A percentile compares a stretch with the other conserved stretches of the same genome.
Evolutionary conservation across 352 stramenopile genomes (phyloP).

Genomic region (Phytophthora macrochlamydospora): DNA sequence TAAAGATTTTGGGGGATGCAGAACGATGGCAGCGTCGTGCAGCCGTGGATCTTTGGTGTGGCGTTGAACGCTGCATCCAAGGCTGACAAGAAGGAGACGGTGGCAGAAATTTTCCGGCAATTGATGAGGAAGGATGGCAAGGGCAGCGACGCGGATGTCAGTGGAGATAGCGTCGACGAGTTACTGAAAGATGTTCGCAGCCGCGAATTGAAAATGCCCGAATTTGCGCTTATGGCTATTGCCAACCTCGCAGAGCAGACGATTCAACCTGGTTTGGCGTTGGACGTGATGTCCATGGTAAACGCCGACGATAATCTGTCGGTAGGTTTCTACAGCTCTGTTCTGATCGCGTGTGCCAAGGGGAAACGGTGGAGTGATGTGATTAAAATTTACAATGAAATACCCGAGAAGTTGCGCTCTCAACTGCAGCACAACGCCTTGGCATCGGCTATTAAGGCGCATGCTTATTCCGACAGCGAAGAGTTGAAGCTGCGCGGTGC

Average conservation of each 20-base stretch:
- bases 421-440: constrained; percentile 44
- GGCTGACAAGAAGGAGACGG: constrained; percentile 60
- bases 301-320: constrained; percentile 39
- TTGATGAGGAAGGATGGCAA: constrained; percentile 55
- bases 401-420: constrained; percentile 29
- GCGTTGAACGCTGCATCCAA: constrained; percentile 69
- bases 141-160: constrained; percentile 53
- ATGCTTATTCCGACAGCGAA: constrained; percentile 44
- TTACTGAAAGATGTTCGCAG: constrained; percentile 55
- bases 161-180: constrained; percentile 45
- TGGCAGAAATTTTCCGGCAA: constrained; percentile 73
- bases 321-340: constrained; percentile 62
- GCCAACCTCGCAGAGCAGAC: constrained; percentile 63
- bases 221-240: constrained; percentile 66
- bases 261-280: constrained; percentile 46
- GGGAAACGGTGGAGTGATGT: constrained; percentile 53
- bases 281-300: constrained; percentile 50
- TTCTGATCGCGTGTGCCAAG: constrained; percentile 62
- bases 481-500: constrained; percentile 30
- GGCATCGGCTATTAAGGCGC: constrained; percentile 58
- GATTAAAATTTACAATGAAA: constrained; percentile 53
- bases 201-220: constrained; percentile 46
- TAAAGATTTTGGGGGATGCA: constrained; percentile 78
- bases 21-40: constrained; percentile 58
- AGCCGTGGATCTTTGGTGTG: constrained; percentile 73